These are phyloP conservation scores for Akanthomyces lecanii DNA, from an alignment of 2,329 filamentous ascomycete species.

Conservation along the genomic window DNA sequence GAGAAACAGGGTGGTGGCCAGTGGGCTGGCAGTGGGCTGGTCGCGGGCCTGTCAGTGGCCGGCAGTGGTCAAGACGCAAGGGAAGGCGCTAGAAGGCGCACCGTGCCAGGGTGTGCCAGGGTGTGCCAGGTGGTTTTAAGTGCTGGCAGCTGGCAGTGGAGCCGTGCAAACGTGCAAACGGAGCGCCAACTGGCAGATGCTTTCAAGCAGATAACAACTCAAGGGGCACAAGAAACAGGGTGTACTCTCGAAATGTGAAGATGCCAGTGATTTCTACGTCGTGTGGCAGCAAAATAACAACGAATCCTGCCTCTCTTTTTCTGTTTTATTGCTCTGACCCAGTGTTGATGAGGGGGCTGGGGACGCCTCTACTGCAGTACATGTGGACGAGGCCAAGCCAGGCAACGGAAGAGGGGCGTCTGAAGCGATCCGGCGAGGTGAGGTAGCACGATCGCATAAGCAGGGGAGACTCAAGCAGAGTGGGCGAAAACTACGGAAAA, in stretches of 20 bases:
- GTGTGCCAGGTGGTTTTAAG: conserved; percentile 10
- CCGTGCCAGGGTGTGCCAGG: neutral
- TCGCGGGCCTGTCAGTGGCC: neutral
- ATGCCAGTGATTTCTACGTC: too few relatives aligned
- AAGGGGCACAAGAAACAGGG: neutral
- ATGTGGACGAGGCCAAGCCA: neutral
- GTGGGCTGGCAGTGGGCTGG: neutral
- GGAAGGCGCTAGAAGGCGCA: conserved; percentile 4
- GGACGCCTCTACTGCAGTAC: neutral
- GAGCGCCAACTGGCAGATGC: neutral
- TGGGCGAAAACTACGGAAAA: neutral
- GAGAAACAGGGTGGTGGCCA: neutral
- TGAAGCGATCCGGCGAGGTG: neutral
- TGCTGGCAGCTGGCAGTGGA: conserved; percentile 9
- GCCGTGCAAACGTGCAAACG: neutral
- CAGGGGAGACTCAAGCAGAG: neutral
- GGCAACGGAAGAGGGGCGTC: neutral
- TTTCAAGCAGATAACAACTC: neutral
- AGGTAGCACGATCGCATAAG: neutral
- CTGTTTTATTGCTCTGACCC: neutral
- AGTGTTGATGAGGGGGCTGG: neutral
- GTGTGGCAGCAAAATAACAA: too few relatives aligned
- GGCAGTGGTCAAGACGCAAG: neutral
- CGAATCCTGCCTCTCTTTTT: too few relatives aligned
- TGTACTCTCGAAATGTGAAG: too few relatives aligned